Base-by-base conservation (phyloP, 306 rosid species). In the Morella rubra region DNA sequence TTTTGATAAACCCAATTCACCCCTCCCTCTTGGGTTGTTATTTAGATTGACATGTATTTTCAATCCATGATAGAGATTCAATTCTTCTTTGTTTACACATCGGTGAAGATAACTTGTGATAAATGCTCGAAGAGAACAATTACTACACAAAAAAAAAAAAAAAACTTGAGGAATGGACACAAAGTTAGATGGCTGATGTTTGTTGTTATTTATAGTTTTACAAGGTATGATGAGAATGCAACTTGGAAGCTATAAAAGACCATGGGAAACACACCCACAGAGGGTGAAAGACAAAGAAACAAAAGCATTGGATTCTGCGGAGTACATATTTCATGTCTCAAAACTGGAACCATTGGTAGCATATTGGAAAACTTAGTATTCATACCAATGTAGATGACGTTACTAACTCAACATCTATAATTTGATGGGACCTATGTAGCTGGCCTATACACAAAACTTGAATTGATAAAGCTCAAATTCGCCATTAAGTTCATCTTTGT, bases 271-370 rank as follows among this genome's bases (percentile, higher is more conserved):
- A 49, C 16, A 5, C 53, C 53, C 11, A 4, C 13, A 71, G 60
- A 71, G 60, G 24, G 61, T 44, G 51, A 52, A 67, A 42, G 22
- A 44, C 52, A 13, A 22, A n/a, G 6, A 46, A 27, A 78, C 64
- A 66, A 86, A 78, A 74, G 93, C 64, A 91, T 87, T 87, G 20
- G 96, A 86, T 91, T 84, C 93, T 20, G 44, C 77, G n/a, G n/a
- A n/a, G n/a, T n/a, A n/a, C n/a, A n/a, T n/a, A n/a, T n/a, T n/a
- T n/a, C n/a, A n/a, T n/a, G n/a, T n/a, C n/a, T n/a, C n/a, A n/a
- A n/a, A n/a, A n/a, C n/a, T n/a, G n/a, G n/a, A n/a, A n/a, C n/a
- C n/a, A n/a, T n/a, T n/a, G 20, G 40, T 47, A 55, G 37, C 44
- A 20, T 54, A 16, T 37, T 54, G 51, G 50, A 75, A 68, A 47